Conservation (phyloP, 2,329 filamentous ascomycete genomes). For the Pyricularia grisea region DNA sequence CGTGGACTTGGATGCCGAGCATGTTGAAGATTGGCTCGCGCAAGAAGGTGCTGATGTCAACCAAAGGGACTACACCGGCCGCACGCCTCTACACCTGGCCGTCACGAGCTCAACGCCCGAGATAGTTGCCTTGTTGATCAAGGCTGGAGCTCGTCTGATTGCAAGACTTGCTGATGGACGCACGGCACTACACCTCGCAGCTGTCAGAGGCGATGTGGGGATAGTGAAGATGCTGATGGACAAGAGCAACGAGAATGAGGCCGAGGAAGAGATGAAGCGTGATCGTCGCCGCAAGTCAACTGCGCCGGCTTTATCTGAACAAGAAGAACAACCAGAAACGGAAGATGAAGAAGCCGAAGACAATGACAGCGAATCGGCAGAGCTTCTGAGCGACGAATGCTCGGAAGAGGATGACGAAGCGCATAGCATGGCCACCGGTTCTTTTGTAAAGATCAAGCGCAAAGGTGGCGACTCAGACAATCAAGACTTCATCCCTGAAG, state of each 20-base stretch:
- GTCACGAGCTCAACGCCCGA: conserved; percentile 57
- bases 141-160: conserved; percentile 63
- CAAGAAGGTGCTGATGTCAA: conserved; percentile 64
- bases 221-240: conserved; percentile 66
- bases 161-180: conserved; percentile 69
- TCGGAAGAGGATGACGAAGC: conserved; percentile 36
- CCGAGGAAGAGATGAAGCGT: conserved; percentile 45
- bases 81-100: conserved; percentile 72
- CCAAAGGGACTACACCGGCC: conserved; percentile 66
- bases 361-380: conserved; percentile 14
- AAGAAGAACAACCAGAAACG: conserved; percentile 1
- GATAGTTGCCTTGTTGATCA: conserved; percentile 61
- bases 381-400: conserved; percentile 33
- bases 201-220: conserved; percentile 54
- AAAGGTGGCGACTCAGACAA: conserved; percentile 14
- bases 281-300: conserved; percentile 1
- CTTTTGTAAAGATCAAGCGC: conserved; percentile 58
- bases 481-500: conserved; percentile 38
- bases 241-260: conserved; percentile 67
- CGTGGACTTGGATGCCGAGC: conserved; percentile 60
- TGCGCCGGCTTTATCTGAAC: background rate
- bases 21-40: conserved; percentile 59
- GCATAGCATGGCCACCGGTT: conserved; percentile 53
- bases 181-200: conserved; percentile 76
- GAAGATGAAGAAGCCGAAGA: conserved; percentile 26